Conservation (phyloP, 1,284 basidiomycete species). For the Rugosomyces carneus region DNA sequence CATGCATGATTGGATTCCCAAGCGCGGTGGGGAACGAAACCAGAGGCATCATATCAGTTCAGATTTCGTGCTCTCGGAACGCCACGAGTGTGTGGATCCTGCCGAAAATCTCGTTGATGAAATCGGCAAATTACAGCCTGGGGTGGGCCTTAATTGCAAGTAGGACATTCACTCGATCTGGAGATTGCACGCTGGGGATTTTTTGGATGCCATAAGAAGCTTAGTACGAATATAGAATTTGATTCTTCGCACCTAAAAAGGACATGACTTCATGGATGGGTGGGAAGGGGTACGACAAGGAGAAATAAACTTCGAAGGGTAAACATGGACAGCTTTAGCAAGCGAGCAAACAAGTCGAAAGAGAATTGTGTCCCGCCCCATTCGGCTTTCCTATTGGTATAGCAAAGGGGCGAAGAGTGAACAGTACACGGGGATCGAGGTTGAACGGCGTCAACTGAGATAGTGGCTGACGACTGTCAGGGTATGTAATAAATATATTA, state of each 20-base stretch:
- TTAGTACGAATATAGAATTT: slow-evolving; percentile 5
- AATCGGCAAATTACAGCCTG: slow-evolving; percentile 19
- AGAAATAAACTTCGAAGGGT: slow-evolving; percentile 9
- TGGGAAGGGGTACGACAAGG: slow-evolving; percentile 11
- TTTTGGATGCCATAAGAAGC: slow-evolving; percentile 16
- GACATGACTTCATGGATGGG: slow-evolving; percentile 14
- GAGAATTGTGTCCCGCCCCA: slow-evolving; percentile 8
- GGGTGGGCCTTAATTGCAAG: slow-evolving; percentile 9
- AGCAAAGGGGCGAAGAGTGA: slow-evolving; percentile 6
- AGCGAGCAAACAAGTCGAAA: slow-evolving; percentile 13
- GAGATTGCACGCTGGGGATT: slow-evolving; percentile 14
- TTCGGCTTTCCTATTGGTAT: slow-evolving; percentile 13
- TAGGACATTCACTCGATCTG: slow-evolving; percentile 14
- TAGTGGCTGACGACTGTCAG: background rate
- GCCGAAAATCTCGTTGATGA: slow-evolving; percentile 21
- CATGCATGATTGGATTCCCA: slow-evolving; percentile 19
- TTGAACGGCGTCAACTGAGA: background rate
- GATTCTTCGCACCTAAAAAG: slow-evolving; percentile 13
- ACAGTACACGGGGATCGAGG: background rate
- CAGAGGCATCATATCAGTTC: slow-evolving; percentile 20
- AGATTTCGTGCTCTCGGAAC: slow-evolving; percentile 16
- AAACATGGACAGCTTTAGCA: slow-evolving; percentile 6
- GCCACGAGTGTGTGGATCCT: slow-evolving; percentile 20
- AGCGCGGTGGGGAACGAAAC: slow-evolving; percentile 18
- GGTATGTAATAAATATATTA: too few relatives aligned